These are phyloP conservation scores for Psilocybe mexicana DNA, from an alignment of 1,284 basidiomycete species.

Conservation along the genomic window DNA sequence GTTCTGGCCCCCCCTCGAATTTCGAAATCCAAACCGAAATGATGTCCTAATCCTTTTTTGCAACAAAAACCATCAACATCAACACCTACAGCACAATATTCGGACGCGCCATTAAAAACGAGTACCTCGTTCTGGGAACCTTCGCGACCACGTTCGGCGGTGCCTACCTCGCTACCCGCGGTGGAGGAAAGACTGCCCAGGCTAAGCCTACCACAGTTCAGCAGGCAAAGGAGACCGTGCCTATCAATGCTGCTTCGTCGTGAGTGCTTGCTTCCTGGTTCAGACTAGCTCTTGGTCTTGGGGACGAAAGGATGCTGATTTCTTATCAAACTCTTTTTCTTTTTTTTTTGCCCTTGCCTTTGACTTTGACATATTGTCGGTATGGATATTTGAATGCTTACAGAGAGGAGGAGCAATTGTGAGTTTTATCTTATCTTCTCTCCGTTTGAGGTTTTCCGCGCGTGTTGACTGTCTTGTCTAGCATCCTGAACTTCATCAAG, in stretches of 20 bases:
- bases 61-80: not conserved
- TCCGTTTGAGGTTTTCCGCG: conserved; percentile 20
- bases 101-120: conserved; percentile 74
- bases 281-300: too few relatives aligned
- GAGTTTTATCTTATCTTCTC: conserved; percentile 9
- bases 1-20: not conserved
- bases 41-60: not conserved
- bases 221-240: conserved; percentile 61
- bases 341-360: too few relatives aligned
- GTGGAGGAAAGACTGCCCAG: conserved; percentile 44
- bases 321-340: too few relatives aligned
- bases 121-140: conserved; percentile 72
- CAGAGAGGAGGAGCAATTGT: conserved; percentile 33
- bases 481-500: conserved; percentile 74
- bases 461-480: conserved; percentile 34
- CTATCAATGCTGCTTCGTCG: conserved; percentile 65
- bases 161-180: conserved; percentile 51
- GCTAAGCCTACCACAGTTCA: conserved; percentile 38
- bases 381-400: not conserved
- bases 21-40: not conserved
- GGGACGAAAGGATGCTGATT: too few relatives aligned
- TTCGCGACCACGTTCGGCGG: conserved; percentile 53
- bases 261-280: conserved; percentile 34
- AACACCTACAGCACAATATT: conserved; percentile 43
- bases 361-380: not conserved